Percentiles rank a stretch among this genome's conserved stretches.
These are phyloP conservation scores for Adenanthera pavonina DNA, from an alignment of 306 rosid genomes.

Conservation along the genomic window DNA sequence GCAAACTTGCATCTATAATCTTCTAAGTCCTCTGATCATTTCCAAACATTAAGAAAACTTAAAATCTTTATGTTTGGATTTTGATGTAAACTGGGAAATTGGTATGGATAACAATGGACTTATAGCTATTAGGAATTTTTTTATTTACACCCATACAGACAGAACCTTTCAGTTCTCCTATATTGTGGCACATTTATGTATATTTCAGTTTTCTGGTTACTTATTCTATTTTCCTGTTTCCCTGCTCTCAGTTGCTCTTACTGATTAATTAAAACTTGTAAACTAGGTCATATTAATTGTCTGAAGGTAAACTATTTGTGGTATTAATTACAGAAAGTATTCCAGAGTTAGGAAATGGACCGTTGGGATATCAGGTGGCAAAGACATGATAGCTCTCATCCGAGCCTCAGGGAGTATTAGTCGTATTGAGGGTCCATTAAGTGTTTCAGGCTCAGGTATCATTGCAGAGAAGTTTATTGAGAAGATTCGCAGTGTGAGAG, in stretches of 20 bases:
- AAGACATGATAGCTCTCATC: conserved; percentile 83
- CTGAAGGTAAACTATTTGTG: conserved; percentile 21
- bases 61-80: background rate
- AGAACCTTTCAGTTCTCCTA: background rate
- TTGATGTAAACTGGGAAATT: background rate
- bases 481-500: conserved; percentile 87
- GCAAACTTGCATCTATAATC: background rate
- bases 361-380: conserved; percentile 79
- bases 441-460: conserved; percentile 70
- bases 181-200: conserved; percentile 24
- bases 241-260: background rate
- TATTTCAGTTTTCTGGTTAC: conserved; percentile 18
- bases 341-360: conserved; percentile 79
- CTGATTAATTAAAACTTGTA: conserved; percentile 27
- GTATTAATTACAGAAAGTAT: conserved; percentile 67
- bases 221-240: conserved; percentile 26
- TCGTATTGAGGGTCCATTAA: conserved; percentile 61
- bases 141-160: background rate
- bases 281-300: conserved; percentile 21
- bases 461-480: conserved; percentile 85
- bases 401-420: conserved; percentile 95
- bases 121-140: conserved; percentile 18
- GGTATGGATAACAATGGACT: background rate
- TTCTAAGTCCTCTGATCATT: background rate
- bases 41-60: background rate